These are phyloP conservation scores for Epichloe uncinata DNA, from an alignment of 2,329 filamentous ascomycete genomes.

Conservation along the genomic window DNA sequence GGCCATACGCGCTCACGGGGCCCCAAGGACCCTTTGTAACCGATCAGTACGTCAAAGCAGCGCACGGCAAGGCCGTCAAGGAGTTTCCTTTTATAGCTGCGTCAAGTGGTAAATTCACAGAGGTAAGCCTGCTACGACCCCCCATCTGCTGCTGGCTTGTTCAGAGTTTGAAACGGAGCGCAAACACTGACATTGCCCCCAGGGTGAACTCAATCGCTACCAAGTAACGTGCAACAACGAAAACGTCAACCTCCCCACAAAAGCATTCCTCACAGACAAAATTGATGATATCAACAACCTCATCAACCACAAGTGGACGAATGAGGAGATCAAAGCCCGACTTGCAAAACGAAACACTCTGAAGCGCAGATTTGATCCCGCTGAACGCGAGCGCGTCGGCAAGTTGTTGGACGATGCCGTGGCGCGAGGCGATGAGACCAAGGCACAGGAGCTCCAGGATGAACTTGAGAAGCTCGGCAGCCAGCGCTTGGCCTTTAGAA, in stretches of 20 bases:
- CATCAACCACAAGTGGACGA: slow-evolving; percentile 69
- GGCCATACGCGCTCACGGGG: slow-evolving; percentile 70
- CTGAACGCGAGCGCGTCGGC: slow-evolving; percentile 54
- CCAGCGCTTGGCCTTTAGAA: slow-evolving; percentile 62
- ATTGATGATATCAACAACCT: slow-evolving; percentile 69
- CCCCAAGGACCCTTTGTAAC: slow-evolving; percentile 70
- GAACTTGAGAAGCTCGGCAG: slow-evolving; percentile 50
- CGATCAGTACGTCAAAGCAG: slow-evolving; percentile 69
- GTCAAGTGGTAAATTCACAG: slow-evolving; percentile 75
- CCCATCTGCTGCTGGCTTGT: no score
- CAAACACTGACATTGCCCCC: slow-evolving; percentile 13
- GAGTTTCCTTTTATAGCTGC: slow-evolving; percentile 85
- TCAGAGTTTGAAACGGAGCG: background rate
- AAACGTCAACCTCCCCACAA: slow-evolving; percentile 60
- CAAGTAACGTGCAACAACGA: slow-evolving; percentile 62
- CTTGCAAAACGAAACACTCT: slow-evolving; percentile 58
- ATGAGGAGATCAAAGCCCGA: slow-evolving; percentile 68
- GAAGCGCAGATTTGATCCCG: slow-evolving; percentile 50
- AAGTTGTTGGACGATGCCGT: slow-evolving; percentile 54
- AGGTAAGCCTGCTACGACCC: slow-evolving; percentile 35
- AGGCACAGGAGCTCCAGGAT: slow-evolving; percentile 39
- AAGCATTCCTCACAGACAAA: slow-evolving; percentile 54
- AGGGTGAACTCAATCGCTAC: slow-evolving; percentile 73
- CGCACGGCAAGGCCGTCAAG: slow-evolving; percentile 71
- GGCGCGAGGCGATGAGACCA: slow-evolving; percentile 46